A percentile compares a stretch with the other conserved stretches of the same genome.
These are phyloP conservation scores for Cercospora canescens DNA, from an alignment of 2,329 filamentous ascomycete species.

Conservation along the genomic window DNA sequence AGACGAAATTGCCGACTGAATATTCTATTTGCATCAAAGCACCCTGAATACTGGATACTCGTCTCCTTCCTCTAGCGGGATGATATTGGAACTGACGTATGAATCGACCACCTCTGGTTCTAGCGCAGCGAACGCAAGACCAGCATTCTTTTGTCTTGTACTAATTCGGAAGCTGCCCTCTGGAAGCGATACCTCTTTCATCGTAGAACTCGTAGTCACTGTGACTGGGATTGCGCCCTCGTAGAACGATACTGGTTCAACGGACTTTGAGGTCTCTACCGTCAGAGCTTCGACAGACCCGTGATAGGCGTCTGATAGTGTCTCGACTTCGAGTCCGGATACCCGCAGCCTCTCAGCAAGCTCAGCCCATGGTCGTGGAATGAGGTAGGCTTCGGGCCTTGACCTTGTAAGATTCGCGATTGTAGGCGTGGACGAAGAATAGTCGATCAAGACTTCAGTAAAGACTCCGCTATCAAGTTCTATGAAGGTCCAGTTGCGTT, in stretches of 20 bases:
- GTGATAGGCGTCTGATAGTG: conserved; percentile 30
- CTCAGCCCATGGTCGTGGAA: conserved; percentile 38
- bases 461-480: conserved; percentile 35
- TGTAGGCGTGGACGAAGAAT: conserved; percentile 37
- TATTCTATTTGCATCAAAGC: no score
- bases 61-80: conserved; percentile 39
- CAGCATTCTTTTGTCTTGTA: conserved; percentile 40
- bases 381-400: conserved; percentile 38
- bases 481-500: conserved; percentile 38
- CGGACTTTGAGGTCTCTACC: conserved; percentile 34
- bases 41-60: conserved; percentile 36
- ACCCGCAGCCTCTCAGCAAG: conserved; percentile 35
- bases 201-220: conserved; percentile 33
- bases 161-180: conserved; percentile 38
- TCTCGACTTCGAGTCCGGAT: conserved; percentile 37
- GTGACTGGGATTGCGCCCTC: conserved; percentile 37
- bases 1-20: no score
- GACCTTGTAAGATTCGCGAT: conserved; percentile 37
- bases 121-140: conserved; percentile 39
- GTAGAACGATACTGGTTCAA: conserved; percentile 31
- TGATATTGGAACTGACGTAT: conserved; percentile 40
- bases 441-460: conserved; percentile 37
- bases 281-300: conserved; percentile 39
- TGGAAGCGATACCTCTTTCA: conserved; percentile 32
- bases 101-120: conserved; percentile 42